These are phyloP conservation scores for Croton setiger DNA, from an alignment of 441 rosid genomes.

Conservation along the genomic window DNA sequence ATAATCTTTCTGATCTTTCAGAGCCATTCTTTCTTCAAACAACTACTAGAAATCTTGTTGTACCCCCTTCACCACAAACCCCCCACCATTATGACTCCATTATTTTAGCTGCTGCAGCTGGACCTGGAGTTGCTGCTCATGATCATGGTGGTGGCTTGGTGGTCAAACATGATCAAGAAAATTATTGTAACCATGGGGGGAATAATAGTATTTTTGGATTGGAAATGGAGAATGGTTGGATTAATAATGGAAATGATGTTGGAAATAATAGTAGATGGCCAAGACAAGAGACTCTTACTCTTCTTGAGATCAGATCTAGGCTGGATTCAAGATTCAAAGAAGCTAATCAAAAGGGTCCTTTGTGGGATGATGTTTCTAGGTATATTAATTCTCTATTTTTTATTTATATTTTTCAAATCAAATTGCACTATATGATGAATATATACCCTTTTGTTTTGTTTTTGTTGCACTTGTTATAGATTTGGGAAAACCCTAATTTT, in stretches of 20 bases:
- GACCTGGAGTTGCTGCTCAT: slow-evolving; percentile 4
- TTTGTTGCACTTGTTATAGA: neutral
- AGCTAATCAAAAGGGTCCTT: slow-evolving; percentile 90
- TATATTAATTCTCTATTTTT: slow-evolving; percentile 23
- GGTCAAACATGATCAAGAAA: slow-evolving; percentile 23
- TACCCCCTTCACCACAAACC: neutral
- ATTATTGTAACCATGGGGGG: slow-evolving; percentile 14
- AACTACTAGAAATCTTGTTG: slow-evolving; percentile 21
- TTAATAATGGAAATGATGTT: slow-evolving; percentile 39
- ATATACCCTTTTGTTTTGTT: neutral
- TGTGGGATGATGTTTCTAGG: slow-evolving; percentile 97
- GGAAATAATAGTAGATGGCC: slow-evolving; percentile 84
- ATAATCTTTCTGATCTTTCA: slow-evolving; percentile 19
- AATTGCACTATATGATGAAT: neutral
- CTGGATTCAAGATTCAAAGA: slow-evolving; percentile 90
- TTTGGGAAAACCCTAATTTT: slow-evolving; percentile 30
- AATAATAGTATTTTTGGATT: slow-evolving; percentile 20
- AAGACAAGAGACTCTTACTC: slow-evolving; percentile 91
- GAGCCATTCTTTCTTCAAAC: slow-evolving; percentile 30
- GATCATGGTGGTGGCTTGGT: slow-evolving; percentile 16
- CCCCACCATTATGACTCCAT: slow-evolving; percentile 22
- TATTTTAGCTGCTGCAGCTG: slow-evolving; percentile 3
- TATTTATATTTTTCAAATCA: neutral
- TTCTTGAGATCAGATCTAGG: slow-evolving; percentile 95
- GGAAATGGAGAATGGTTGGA: slow-evolving; percentile 36